Conservation (phyloP, 495 filamentous ascomycete species). For the Tuber microsphaerosporum region DNA sequence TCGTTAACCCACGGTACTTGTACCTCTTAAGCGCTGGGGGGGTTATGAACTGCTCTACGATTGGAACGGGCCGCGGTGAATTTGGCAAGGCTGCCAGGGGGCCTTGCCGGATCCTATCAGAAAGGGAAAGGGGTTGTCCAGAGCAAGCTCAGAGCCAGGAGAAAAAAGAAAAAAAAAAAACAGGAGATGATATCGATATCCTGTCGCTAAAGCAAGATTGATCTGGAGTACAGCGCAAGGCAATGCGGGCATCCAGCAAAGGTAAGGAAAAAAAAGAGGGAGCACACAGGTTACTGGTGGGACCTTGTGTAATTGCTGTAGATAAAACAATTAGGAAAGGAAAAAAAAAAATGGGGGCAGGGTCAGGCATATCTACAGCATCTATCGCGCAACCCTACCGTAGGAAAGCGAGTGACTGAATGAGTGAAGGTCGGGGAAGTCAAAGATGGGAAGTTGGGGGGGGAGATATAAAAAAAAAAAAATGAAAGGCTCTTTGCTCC, state of each 20-base stretch:
- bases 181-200: constrained; percentile 22
- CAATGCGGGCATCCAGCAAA: constrained; percentile 6
- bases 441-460: not conserved
- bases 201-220: constrained; percentile 32
- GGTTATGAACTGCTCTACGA: constrained; percentile 13
- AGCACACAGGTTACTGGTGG: not conserved
- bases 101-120: constrained; percentile 25
- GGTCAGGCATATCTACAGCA: not conserved
- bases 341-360: not conserved
- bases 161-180: not conserved
- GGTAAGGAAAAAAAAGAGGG: not conserved
- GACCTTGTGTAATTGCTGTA: not conserved
- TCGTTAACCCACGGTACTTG: not conserved
- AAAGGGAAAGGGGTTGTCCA: constrained; percentile 23
- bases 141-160: not conserved
- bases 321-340: not conserved
- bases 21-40: constrained; percentile 21
- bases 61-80: constrained; percentile 30
- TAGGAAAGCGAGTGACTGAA: not conserved
- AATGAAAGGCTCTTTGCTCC: constrained; percentile 15
- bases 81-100: constrained; percentile 33
- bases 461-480: not conserved
- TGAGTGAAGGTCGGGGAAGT: not conserved
- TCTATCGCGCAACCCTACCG: not conserved
- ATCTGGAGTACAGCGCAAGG: constrained; percentile 31